A percentile compares a stretch with the other conserved stretches of the same genome.
Evolutionary conservation across 2,329 filamentous ascomycete genomes (phyloP).

Genomic region (Calycina marina): DNA sequence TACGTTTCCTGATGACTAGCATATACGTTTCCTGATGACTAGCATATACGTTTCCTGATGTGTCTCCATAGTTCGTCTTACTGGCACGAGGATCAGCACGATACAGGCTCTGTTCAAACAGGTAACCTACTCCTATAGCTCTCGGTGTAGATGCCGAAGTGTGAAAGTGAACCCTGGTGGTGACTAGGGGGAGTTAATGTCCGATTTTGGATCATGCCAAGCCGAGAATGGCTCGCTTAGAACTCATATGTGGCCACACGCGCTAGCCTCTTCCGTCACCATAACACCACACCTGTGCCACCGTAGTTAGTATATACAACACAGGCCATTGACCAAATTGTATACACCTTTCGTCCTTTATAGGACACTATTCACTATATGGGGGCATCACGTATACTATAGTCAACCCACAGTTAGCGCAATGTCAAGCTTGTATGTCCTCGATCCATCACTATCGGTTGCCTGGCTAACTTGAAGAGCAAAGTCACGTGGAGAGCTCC

Average conservation of each 20-base stretch:
- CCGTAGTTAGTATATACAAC: too few relatives aligned
- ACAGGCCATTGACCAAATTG: too few relatives aligned
- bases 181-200: too few relatives aligned
- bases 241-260: too few relatives aligned
- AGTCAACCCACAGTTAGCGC: slow-evolving; percentile 23
- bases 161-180: slow-evolving; percentile 26
- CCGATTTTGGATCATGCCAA: too few relatives aligned
- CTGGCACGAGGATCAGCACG: slow-evolving; percentile 27
- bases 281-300: too few relatives aligned
- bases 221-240: too few relatives aligned
- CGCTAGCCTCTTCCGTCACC: too few relatives aligned
- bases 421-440: slow-evolving; percentile 13
- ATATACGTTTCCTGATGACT: slow-evolving; percentile 21
- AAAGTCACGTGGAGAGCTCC: slow-evolving; percentile 11
- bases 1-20: slow-evolving; percentile 24
- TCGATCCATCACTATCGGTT: slow-evolving; percentile 9
- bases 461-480: slow-evolving; percentile 6
- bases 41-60: slow-evolving; percentile 21
- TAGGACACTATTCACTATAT: too few relatives aligned
- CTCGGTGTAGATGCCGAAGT: slow-evolving; percentile 17
- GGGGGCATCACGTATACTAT: too few relatives aligned
- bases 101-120: slow-evolving; percentile 28
- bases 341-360: too few relatives aligned
- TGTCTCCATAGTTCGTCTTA: slow-evolving; percentile 11
- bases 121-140: slow-evolving; percentile 28